Percentiles rank a stretch among this genome's conserved stretches.
phyloP scores from a whole-genome alignment of 2,329 filamentous ascomycete species.

The Beauveria rudraprayagi region DNA sequence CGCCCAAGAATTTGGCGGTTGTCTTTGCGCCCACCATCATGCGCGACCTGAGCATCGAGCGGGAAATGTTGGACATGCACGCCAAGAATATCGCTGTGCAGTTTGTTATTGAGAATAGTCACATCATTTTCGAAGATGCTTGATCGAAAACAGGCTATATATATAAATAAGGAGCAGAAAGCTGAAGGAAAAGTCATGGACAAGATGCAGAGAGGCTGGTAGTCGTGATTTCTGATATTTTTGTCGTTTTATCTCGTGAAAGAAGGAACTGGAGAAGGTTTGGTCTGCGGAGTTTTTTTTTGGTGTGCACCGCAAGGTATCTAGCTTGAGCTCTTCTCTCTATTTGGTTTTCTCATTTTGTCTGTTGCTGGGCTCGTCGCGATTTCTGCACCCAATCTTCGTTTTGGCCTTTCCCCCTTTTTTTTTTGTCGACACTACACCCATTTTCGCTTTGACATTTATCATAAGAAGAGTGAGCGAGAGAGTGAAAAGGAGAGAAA shows the following conservation, averaged over 20 bases:
- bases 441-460: background rate
- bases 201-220: background rate
- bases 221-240: background rate
- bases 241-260: background rate
- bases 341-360: background rate
- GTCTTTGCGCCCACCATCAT: conserved; percentile 98
- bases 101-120: conserved; percentile 85
- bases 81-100: conserved; percentile 87
- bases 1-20: conserved; percentile 87
- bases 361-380: background rate
- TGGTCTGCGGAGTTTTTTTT: conserved; percentile 10
- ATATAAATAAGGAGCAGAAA: background rate
- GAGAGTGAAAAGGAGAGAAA: background rate
- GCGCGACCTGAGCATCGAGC: conserved; percentile 79
- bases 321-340: conserved; percentile 2
- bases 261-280: background rate
- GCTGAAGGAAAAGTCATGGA: background rate
- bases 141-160: conserved; percentile 7
- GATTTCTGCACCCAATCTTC: background rate
- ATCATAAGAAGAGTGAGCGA: background rate
- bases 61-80: conserved; percentile 94
- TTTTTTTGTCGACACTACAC: background rate
- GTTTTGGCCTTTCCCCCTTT: background rate
- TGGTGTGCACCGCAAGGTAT: background rate
- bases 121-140: conserved; percentile 62